A percentile compares a stretch with the other conserved stretches of the same genome.
Conservation (phyloP, 192 early-diverging fungal species). For the Rhizoclosmatium globosum region DNA sequence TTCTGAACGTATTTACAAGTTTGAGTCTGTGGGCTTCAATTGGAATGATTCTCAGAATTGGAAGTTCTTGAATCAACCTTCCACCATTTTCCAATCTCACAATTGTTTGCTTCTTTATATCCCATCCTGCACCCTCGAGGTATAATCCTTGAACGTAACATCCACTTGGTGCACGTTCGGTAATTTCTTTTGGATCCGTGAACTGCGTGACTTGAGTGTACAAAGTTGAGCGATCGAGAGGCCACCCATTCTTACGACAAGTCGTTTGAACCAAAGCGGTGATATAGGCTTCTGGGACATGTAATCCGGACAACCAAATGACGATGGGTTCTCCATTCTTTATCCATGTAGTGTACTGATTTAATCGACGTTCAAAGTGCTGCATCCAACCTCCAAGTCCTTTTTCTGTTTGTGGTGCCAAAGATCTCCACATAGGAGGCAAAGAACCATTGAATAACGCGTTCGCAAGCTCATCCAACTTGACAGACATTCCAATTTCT, state of each 20-base stretch:
- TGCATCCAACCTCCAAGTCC: constrained; percentile 66
- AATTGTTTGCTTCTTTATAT: constrained; percentile 49
- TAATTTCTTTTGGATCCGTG: constrained; percentile 59
- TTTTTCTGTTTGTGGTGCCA: constrained; percentile 71
- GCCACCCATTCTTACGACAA: constrained; percentile 69
- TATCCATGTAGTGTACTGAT: constrained; percentile 69
- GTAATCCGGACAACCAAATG: constrained; percentile 70
- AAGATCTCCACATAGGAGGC: constrained; percentile 60
- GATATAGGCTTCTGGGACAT: constrained; percentile 70
- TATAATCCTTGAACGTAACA: constrained; percentile 70
- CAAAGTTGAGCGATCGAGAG: constrained; percentile 66
- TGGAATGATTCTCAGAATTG: constrained; percentile 69
- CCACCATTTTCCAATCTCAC: constrained; percentile 64
- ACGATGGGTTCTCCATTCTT: constrained; percentile 70
- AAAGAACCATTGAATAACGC: constrained; percentile 65
- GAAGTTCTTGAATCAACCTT: constrained; percentile 61
- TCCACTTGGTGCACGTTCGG: constrained; percentile 61
- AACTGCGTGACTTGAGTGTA: constrained; percentile 69
- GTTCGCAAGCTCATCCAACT: constrained; percentile 67
- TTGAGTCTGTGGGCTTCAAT: constrained; percentile 66
- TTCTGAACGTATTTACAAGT: constrained; percentile 70
- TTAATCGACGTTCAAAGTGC: constrained; percentile 63
- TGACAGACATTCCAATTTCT: constrained; percentile 70
- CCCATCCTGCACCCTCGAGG: constrained; percentile 72
- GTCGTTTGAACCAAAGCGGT: constrained; percentile 69